Conservation (phyloP, 192 early-diverging fungal genomes). For the Ambispora gerdemannii region DNA sequence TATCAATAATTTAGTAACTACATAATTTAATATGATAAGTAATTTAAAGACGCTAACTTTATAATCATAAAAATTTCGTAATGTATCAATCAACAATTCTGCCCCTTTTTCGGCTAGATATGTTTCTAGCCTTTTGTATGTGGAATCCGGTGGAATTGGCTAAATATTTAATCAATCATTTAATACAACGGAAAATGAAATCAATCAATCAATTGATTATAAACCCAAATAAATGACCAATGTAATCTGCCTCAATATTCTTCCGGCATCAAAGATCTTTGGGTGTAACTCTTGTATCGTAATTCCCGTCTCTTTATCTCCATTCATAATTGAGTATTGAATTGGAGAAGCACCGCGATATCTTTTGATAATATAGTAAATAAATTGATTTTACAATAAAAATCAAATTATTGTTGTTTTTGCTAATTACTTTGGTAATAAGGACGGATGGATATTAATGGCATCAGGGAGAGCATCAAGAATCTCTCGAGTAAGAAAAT, state of each 20-base stretch:
- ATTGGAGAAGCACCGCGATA: slow-evolving; percentile 92
- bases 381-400: slow-evolving; percentile 8
- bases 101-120: slow-evolving; percentile 58
- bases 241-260: slow-evolving; percentile 67
- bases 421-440: slow-evolving; percentile 69
- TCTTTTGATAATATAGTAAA: slow-evolving; percentile 18
- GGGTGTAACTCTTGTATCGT: slow-evolving; percentile 84
- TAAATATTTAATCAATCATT: slow-evolving; percentile 29
- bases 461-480: slow-evolving; percentile 67
- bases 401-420: background rate
- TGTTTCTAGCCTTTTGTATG: slow-evolving; percentile 36
- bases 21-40: background rate
- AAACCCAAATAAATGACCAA: slow-evolving; percentile 48
- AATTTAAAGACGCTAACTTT: slow-evolving; percentile 42
- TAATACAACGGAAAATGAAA: no score
- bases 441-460: slow-evolving; percentile 91
- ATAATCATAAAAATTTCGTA: slow-evolving; percentile 56
- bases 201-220: no score
- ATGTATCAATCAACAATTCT: slow-evolving; percentile 55
- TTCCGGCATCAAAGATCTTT: slow-evolving; percentile 78
- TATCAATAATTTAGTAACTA: slow-evolving; percentile 23
- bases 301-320: slow-evolving; percentile 71
- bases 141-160: slow-evolving; percentile 36
- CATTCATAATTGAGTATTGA: slow-evolving; percentile 77
- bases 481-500: slow-evolving; percentile 75